A percentile compares a stretch with the other conserved stretches of the same genome.
Conservation (phyloP, 306 rosid species). For the Cajanus cajan region DNA sequence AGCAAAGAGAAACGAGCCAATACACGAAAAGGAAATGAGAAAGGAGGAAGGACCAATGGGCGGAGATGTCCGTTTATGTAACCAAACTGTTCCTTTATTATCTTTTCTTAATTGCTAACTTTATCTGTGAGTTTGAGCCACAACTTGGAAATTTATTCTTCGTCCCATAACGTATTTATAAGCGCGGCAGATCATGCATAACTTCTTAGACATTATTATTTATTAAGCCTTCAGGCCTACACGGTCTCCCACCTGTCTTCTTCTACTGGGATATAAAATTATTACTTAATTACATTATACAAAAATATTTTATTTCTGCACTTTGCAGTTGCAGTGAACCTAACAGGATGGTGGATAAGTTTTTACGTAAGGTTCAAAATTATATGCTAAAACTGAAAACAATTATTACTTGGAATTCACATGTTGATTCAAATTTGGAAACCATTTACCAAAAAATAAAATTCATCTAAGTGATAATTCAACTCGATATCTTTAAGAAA, state of each 20-base stretch:
- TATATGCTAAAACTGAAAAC: too few species aligned
- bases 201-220: too few species aligned
- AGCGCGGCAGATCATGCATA: not conserved
- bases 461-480: too few species aligned
- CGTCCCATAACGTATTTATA: constrained; percentile 20
- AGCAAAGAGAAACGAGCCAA: not conserved
- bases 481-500: too few species aligned
- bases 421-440: too few species aligned
- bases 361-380: too few species aligned
- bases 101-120: constrained; percentile 4
- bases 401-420: too few species aligned
- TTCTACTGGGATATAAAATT: not conserved
- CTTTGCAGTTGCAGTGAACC: too few species aligned
- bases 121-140: not conserved
- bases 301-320: too few species aligned
- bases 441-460: too few species aligned
- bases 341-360: too few species aligned
- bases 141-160: not conserved
- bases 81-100: not conserved
- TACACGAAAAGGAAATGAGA: not conserved
- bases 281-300: not conserved
- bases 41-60: constrained; percentile 1
- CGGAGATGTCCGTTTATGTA: not conserved
- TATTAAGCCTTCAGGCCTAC: not conserved
- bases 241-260: constrained; percentile 4